Percentiles rank a stretch among this genome's conserved stretches.
Evolutionary conservation across 768 basidiomycete genomes (phyloP).

Genomic region (Lentinula lateritia): DNA sequence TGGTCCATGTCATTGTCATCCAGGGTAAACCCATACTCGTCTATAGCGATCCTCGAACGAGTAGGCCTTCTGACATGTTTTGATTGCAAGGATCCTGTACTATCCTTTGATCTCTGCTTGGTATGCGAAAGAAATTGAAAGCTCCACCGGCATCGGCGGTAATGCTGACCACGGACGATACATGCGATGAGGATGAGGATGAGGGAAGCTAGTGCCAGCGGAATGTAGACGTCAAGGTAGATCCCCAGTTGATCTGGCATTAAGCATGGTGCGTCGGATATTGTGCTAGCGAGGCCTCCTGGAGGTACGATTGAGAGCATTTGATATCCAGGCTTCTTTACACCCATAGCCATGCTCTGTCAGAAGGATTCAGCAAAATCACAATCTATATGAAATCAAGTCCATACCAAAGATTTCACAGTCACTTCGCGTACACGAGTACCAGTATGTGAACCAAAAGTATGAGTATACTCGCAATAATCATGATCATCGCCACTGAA

Average conservation of each 20-base stretch:
- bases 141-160: conserved; percentile 3
- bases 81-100: neutral
- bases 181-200: conserved; percentile 28
- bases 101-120: conserved; percentile 8
- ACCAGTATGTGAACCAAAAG: conserved; percentile 13
- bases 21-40: neutral
- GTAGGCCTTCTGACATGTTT: neutral
- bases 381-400: neutral
- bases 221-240: conserved; percentile 69
- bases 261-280: conserved; percentile 62
- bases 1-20: conserved; percentile 1
- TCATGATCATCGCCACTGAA: conserved; percentile 91
- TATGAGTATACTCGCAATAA: conserved; percentile 77
- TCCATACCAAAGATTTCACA: conserved; percentile 67
- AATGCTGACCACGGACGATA: conserved; percentile 8
- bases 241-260: conserved; percentile 83
- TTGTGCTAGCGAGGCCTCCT: conserved; percentile 20
- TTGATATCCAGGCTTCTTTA: conserved; percentile 83
- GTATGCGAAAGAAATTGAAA: conserved; percentile 2
- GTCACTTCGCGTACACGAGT: conserved; percentile 65
- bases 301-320: conserved; percentile 67
- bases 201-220: conserved; percentile 59
- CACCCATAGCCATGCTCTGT: conserved; percentile 74
- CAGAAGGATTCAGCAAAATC: neutral
- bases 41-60: neutral